Evolutionary conservation across 106 monocot species (phyloP), one percentile per base, ranked within the genome.

Genomic region (Dioscorea dumetorum): DNA sequence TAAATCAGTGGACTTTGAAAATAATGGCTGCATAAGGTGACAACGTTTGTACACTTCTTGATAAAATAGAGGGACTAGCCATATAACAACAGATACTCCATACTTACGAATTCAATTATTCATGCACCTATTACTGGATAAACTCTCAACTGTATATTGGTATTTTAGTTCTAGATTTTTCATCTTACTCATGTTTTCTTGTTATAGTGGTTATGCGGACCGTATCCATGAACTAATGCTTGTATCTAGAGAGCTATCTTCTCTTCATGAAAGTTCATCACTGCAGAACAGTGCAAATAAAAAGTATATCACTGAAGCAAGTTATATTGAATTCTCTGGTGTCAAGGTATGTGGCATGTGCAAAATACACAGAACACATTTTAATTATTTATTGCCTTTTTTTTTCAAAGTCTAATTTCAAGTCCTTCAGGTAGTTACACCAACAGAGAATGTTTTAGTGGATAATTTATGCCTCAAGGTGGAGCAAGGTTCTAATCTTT

Each of bases 401-500:
- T 19, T 58, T 4, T 7, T 7, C 34, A 34, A 49, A 9, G 48
- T 13, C 65, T 66, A 22, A 66, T n/a, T 48, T 28, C 18, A 69
- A 32, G 79, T 12, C 12, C 83, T 78, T 32, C 78, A 99, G 99
- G 99, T 99, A 17, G 99, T 99, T 60, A 99, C 99, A 64, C 99
- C 99, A 52, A 83, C 93, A 23, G 90, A 81, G 74, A 90, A 93
- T 80, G 78, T 89, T 17, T 78, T 99, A 79, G 99, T 99, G 63
- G 81, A 93, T 48, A 77, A 93, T 72, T 70, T 99, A 66, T 81
- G 63, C n/a, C 92, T 99, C 20, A 85, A 62, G 71, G 84, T 99
- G 1, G 93, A 90, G 65, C 66, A 90, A 14, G 99, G 99, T 60
- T 93, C 93, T 77, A 99, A 99, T 85, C 99, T 99, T 76, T 80